These are phyloP conservation scores for Sporothrix phasma DNA, from an alignment of 2,329 filamentous ascomycete genomes.

Conservation along the genomic window DNA sequence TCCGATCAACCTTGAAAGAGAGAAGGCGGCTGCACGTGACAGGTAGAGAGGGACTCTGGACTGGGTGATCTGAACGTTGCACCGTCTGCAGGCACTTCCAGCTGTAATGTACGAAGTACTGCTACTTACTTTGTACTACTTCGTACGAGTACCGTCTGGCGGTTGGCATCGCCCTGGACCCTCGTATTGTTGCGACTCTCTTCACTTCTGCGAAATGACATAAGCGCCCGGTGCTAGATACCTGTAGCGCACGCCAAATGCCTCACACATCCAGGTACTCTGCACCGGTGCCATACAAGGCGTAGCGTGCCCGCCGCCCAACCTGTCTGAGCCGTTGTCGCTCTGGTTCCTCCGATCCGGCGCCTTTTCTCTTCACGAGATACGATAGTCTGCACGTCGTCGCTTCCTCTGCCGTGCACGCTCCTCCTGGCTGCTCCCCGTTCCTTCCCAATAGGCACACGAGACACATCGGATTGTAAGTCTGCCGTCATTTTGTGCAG, in stretches of 20 bases:
- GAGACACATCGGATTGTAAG: background rate
- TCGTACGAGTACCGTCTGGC: too few relatives aligned
- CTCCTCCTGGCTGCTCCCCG: background rate
- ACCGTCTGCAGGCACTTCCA: too few relatives aligned
- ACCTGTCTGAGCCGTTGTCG: background rate
- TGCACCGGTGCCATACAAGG: too few relatives aligned
- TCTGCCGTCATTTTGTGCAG: background rate
- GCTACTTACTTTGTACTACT: too few relatives aligned
- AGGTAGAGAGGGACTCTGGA: too few relatives aligned
- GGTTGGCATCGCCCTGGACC: too few relatives aligned
- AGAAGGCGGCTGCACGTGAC: too few relatives aligned
- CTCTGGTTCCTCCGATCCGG: constrained; percentile 5
- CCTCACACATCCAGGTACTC: background rate
- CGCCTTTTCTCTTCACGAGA: background rate
- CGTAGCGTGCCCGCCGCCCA: background rate
- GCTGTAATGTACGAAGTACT: too few relatives aligned
- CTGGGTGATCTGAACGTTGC: too few relatives aligned
- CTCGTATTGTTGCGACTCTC: background rate
- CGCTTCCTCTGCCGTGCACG: background rate
- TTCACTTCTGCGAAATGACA: constrained; percentile 1
- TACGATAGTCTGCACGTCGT: background rate
- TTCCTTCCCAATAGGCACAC: background rate
- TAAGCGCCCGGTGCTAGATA: background rate
- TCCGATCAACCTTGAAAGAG: too few relatives aligned
- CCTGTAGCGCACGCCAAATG: background rate